Percentiles rank a stretch among this genome's conserved stretches.
phyloP scores from a whole-genome alignment of 192 early-diverging fungal species.

The Jimgerdemannia flammicorona region DNA sequence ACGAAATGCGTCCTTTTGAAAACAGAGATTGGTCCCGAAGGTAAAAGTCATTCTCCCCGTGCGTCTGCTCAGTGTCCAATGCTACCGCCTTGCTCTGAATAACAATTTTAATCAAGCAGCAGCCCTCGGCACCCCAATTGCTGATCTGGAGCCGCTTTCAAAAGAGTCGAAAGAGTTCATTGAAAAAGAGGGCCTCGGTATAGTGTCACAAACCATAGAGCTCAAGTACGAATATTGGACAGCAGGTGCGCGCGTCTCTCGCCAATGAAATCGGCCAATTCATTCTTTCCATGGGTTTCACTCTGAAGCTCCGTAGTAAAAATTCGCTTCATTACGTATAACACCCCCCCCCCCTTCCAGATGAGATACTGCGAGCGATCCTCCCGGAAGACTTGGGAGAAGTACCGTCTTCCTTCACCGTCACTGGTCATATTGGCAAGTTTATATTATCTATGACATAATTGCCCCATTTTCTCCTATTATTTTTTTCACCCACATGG shows the following conservation, averaged over 20 bases:
- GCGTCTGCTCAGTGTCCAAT: slow-evolving; percentile 33
- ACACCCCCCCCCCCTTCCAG: slow-evolving; percentile 34
- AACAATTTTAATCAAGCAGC: background rate
- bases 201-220: slow-evolving; percentile 52
- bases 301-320: background rate
- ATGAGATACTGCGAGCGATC: slow-evolving; percentile 88
- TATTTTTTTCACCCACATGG: background rate
- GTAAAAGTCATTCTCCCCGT: background rate
- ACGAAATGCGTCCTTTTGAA: slow-evolving; percentile 44
- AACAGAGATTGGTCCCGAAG: slow-evolving; percentile 29
- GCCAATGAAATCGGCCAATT: background rate
- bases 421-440: slow-evolving; percentile 88
- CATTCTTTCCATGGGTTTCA: slow-evolving; percentile 4
- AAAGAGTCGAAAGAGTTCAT: slow-evolving; percentile 43
- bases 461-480: background rate
- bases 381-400: slow-evolving; percentile 75
- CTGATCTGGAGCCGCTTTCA: slow-evolving; percentile 32
- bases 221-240: slow-evolving; percentile 90
- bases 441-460: background rate
- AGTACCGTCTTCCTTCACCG: slow-evolving; percentile 82
- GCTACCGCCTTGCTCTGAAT: slow-evolving; percentile 44
- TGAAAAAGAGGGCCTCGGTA: slow-evolving; percentile 38
- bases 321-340: background rate
- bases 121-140: slow-evolving; percentile 13
- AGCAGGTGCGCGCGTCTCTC: slow-evolving; percentile 49